Evolutionary conservation across 2,329 filamentous ascomycete genomes (phyloP).

Genomic region (Aspergillus luchuensis): DNA sequence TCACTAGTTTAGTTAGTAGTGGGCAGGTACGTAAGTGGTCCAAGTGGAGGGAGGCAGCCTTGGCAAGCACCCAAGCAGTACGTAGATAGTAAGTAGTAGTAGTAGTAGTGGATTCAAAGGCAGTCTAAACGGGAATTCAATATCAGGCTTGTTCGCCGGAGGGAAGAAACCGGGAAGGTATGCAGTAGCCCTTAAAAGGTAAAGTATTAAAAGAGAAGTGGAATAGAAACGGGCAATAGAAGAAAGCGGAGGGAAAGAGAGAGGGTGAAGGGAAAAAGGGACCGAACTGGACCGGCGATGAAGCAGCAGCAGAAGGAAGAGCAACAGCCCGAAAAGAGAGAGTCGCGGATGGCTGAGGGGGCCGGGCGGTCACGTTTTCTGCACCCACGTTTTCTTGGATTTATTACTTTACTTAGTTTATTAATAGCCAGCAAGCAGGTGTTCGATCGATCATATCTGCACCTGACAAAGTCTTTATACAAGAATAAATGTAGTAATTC

Average conservation of each 20-base stretch:
- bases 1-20: background rate
- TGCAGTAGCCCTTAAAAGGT: background rate
- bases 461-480: no score
- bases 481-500: no score
- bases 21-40: constrained; percentile 10
- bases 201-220: constrained; percentile 5
- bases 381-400: constrained; percentile 5
- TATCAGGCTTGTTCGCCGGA: background rate
- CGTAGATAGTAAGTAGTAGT: background rate
- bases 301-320: background rate
- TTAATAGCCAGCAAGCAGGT: background rate
- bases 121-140: background rate
- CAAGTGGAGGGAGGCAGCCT: constrained; percentile 9
- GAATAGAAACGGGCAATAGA: background rate
- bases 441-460: no score
- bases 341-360: background rate
- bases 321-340: background rate
- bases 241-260: background rate
- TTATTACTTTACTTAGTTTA: background rate
- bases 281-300: background rate
- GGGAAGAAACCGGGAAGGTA: background rate
- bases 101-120: background rate
- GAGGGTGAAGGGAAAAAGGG: constrained; percentile 9
- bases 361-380: constrained; percentile 18
- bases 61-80: background rate